phyloP scores from a whole-genome alignment of 352 stramenopile species.

The Phytopythium litorale region DNA sequence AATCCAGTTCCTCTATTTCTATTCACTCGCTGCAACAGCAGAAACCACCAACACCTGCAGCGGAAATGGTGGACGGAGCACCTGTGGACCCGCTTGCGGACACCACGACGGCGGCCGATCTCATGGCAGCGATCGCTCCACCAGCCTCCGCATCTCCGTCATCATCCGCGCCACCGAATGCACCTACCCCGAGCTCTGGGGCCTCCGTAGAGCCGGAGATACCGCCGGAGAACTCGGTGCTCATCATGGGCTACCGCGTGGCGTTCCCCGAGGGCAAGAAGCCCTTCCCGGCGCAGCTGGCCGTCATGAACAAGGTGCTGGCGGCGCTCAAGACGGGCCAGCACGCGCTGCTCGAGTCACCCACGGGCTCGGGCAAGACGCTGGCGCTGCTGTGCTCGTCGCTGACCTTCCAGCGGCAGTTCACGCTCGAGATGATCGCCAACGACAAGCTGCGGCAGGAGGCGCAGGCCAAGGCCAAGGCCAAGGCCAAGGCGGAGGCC shows the following conservation, averaged over 20 bases:
- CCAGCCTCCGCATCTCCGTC: not conserved
- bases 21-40: no score
- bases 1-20: no score
- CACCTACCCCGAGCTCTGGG: not conserved
- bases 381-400: conserved; percentile 80
- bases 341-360: conserved; percentile 83
- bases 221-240: conserved; percentile 28
- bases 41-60: no score
- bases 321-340: conserved; percentile 72
- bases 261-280: conserved; percentile 75
- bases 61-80: no score
- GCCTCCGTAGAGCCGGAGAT: not conserved
- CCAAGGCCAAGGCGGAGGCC: conserved; percentile 42
- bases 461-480: conserved; percentile 30
- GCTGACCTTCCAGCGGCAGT: conserved; percentile 73
- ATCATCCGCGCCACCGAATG: not conserved
- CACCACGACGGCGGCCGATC: not conserved
- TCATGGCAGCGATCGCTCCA: not conserved
- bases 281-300: conserved; percentile 81
- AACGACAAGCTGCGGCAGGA: conserved; percentile 18
- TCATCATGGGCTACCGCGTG: conserved; percentile 87
- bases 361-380: conserved; percentile 83
- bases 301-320: conserved; percentile 86
- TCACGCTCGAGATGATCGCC: conserved; percentile 32
- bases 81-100: not conserved